phyloP scores from a whole-genome alignment of 352 stramenopile genomes.

The Globisporangium paroecandrum region DNA sequence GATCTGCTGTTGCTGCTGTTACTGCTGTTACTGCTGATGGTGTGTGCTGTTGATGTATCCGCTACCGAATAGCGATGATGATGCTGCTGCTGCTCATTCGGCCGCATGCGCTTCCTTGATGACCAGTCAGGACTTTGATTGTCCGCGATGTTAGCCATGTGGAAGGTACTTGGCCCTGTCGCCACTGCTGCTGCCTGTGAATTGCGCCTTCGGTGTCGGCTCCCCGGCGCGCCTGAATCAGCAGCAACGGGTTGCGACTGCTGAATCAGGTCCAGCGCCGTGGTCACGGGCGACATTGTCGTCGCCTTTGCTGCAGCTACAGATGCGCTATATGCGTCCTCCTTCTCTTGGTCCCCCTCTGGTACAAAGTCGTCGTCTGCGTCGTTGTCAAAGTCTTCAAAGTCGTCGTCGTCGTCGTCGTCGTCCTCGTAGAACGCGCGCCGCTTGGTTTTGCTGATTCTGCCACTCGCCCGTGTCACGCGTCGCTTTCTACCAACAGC shows the following conservation, averaged over 20 bases:
- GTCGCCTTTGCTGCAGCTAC: conserved; percentile 14
- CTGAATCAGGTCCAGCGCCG: conserved; percentile 46
- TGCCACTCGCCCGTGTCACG: neutral
- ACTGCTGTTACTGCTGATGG: neutral
- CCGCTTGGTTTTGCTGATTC: neutral
- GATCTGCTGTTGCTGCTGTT: neutral
- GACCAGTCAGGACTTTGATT: conserved; percentile 7
- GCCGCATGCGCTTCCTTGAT: conserved; percentile 1
- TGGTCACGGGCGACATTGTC: conserved; percentile 18
- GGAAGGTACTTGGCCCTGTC: neutral
- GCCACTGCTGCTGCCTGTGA: neutral
- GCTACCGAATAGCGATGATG: neutral
- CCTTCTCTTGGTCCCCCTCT: neutral
- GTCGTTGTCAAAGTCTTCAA: conserved; percentile 32
- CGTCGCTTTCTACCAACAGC: neutral
- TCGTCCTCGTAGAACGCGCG: conserved; percentile 59
- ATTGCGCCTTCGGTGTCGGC: conserved; percentile 5
- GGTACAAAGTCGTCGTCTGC: conserved; percentile 28
- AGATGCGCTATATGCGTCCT: neutral
- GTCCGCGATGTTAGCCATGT: neutral
- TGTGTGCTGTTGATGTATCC: neutral
- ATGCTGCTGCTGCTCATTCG: neutral
- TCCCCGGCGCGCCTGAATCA: conserved; percentile 12
- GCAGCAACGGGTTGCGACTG: conserved; percentile 18
- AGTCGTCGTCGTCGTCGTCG: conserved; percentile 38